Percentiles rank a stretch among this genome's conserved stretches.
These are phyloP conservation scores for Coemansia sp. DNA, from an alignment of 192 early-diverging fungal species.

Conservation along the genomic window DNA sequence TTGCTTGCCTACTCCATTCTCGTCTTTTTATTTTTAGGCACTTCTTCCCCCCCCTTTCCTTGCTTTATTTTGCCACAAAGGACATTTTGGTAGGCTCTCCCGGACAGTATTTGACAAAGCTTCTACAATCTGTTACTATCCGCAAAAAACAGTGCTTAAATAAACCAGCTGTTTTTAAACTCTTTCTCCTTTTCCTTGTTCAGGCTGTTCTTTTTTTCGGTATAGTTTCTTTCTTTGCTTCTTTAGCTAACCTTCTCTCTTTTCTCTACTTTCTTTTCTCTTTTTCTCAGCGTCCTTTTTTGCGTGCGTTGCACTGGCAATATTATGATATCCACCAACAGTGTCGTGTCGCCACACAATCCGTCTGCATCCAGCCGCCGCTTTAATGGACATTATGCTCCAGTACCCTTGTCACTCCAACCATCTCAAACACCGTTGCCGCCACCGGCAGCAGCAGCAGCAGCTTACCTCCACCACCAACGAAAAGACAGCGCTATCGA, in stretches of 20 bases:
- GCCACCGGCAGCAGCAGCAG: background rate
- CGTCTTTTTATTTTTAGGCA: constrained; percentile 1
- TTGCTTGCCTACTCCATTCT: background rate
- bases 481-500: constrained; percentile 6
- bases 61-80: constrained; percentile 1
- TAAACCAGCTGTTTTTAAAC: too few relatives aligned
- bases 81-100: background rate
- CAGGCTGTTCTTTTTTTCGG: background rate
- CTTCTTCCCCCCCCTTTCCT: background rate
- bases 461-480: background rate
- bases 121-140: too few relatives aligned
- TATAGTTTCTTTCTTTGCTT: constrained; percentile 1
- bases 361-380: background rate
- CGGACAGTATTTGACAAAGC: too few relatives aligned
- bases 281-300: background rate
- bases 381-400: constrained; percentile 3
- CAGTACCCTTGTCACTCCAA: background rate
- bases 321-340: constrained; percentile 9
- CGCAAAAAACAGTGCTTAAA: background rate
- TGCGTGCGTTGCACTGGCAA: constrained; percentile 1
- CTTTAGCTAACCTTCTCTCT: background rate
- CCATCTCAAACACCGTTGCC: background rate
- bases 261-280: background rate
- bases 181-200: background rate
- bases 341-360: constrained; percentile 1